Base-by-base conservation (phyloP, 495 filamentous ascomycete genomes). In the Glonium stellatum region DNA sequence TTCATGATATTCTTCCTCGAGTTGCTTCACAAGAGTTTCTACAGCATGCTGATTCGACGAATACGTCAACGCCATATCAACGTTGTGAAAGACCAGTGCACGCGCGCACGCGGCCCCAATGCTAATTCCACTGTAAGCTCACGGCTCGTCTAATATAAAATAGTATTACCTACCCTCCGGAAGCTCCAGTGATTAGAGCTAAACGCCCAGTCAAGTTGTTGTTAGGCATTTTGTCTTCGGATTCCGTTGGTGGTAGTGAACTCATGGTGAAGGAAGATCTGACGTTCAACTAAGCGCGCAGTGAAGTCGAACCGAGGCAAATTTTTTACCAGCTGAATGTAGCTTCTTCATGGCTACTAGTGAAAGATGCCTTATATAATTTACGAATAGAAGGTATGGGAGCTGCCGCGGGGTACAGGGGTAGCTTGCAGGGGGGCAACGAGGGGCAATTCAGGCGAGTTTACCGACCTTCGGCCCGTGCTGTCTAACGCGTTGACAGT, bases 101-200 rank as follows among this genome's bases (percentile, higher is more conserved):
- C 73, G 75, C 19, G 84, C 81, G 59, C 80, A 80, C 23, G 82
- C 83, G 55, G 80, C 77, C 12, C 84, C 85, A 47, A 87, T 85
- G 34, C 82, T 86, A 59, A 13, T 5, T 13, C 6, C 13, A 23
- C 21, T 25, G 48, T 34, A 13, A 25, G 22, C 21, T 52, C 21
- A 52, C 12, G 13, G 27, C 21, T 8, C 6, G 1, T 52, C 4
- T 1, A 52, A n/a, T 44, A 11, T 4, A 18, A 11, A 44, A 11
- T 44, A 15, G 2, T 1, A 23, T 21, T 23, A 52, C 21, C 21
- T 23, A 52, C 48, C 48, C 48, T 4, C 48, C 48, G 10, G 48
- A 52, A 13, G 48, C 48, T 8, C 48, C 48, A 1, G 48, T 52
- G 12, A 52, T 23, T 4, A 52, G 48, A 1, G 48, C 48, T 8